Evolutionary conservation across 768 basidiomycete genomes (phyloP), one percentile per base, ranked within the genome.

Genomic region (Austroboletus festivus): DNA sequence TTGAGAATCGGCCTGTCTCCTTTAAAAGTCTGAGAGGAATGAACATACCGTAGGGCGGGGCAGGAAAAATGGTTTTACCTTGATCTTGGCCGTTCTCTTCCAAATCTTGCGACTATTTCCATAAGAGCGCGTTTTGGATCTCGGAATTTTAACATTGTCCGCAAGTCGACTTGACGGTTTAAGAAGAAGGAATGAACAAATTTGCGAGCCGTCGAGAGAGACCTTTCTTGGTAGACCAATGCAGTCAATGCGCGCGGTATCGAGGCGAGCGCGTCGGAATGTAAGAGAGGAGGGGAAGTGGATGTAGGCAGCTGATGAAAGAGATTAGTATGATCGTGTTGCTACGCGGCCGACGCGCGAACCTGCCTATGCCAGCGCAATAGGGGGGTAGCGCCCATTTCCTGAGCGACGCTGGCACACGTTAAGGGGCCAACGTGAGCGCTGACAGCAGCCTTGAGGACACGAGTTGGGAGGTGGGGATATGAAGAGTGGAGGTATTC

Each of bases 121-220:
- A 79, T 64, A 30, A 95, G 73, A 22, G 89, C 82, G 51, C 81
- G 78, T 70, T 89, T 88, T 34, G 93, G 93, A 61, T 92, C 81
- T 46, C 77, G 74, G 67, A 93, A 93, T 61, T 89, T 90, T 62
- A 93, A 75, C 73, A 93, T 81, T 30, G 73, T 65, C 24, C 82
- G 76, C 46, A 98, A 65, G 72, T 98, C 92, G 28, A 94, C 76
- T 49, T 88, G 80, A 19, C 96, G 85, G 38, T 78, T 79, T 49
- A 98, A 78, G 78, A 99, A 96, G 68, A 89, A 85, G 3, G 83
- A 80, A 64, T 96, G 89, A 13, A 83, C 86, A 61, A 98, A 97
- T 64, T 83, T 77, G 48, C 93, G 82, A n/a, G 95, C 92, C 8
- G 85, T 82, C 42, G 76, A 75, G 39, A 99, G 79, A 20, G 93